These are phyloP conservation scores for Toxoplasma gondii DNA, from an alignment of 169 alveolate species.

Conservation along the genomic window DNA sequence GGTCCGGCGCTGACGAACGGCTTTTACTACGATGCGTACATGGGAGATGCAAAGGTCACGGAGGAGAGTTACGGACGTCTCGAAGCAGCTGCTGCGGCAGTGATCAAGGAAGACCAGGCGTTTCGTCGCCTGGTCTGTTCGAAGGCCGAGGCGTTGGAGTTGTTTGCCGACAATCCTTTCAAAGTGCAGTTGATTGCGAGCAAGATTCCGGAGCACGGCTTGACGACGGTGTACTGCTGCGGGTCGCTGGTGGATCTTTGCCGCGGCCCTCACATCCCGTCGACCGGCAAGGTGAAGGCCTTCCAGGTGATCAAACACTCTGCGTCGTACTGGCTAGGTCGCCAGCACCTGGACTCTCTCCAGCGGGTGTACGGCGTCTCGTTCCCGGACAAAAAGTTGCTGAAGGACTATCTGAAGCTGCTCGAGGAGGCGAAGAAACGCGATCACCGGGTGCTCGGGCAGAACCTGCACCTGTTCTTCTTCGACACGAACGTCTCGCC, in stretches of 20 bases:
- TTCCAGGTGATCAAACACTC: conserved; percentile 95
- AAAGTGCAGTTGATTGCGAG: conserved; percentile 94
- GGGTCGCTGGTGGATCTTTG: conserved; percentile 99
- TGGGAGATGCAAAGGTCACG: conserved; percentile 85
- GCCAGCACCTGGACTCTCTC: conserved; percentile 92
- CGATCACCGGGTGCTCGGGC: conserved; percentile 97
- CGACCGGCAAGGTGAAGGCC: conserved; percentile 88
- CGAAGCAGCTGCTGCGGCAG: conserved; percentile 82
- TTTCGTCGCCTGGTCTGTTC: conserved; percentile 94
- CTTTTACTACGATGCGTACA: conserved; percentile 97
- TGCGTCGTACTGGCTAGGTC: conserved; percentile 99
- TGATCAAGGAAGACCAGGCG: conserved; percentile 88
- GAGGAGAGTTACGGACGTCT: conserved; percentile 51
- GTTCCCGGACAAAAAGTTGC: conserved; percentile 94
- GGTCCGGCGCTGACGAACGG: conserved; percentile 98
- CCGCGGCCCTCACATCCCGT: conserved; percentile 99
- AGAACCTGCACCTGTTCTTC: conserved; percentile 92
- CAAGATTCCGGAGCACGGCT: conserved; percentile 95
- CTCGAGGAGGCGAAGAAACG: conserved; percentile 98
- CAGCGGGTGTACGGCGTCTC: conserved; percentile 99
- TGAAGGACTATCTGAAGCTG: conserved; percentile 92
- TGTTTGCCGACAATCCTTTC: conserved; percentile 97
- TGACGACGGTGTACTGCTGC: conserved; percentile 96
- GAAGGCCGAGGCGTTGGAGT: conserved; percentile 96
- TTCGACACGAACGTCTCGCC: conserved; percentile 92